Percentiles rank a stretch among this genome's conserved stretches.
These are phyloP conservation scores for Tuber indicum DNA, from an alignment of 495 filamentous ascomycete species.

Conservation along the genomic window DNA sequence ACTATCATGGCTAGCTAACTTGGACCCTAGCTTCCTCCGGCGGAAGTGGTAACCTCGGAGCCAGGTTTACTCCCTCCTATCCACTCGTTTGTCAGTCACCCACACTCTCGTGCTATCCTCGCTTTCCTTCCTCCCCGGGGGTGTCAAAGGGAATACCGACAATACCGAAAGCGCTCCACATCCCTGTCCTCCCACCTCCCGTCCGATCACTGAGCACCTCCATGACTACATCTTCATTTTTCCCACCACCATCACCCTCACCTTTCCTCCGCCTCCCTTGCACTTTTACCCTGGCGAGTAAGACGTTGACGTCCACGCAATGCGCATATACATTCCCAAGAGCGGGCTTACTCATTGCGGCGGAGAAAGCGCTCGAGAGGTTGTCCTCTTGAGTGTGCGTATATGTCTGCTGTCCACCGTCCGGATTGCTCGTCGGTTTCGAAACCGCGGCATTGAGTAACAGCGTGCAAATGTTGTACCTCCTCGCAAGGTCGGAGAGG, in stretches of 20 bases:
- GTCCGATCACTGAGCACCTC: conserved; percentile 29
- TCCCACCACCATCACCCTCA: not conserved
- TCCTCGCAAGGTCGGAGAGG: not conserved
- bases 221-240: conserved; percentile 16
- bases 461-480: not conserved
- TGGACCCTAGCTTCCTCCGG: not conserved
- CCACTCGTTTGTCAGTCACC: not conserved
- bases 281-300: conserved; percentile 6
- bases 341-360: conserved; percentile 19
- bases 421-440: not conserved
- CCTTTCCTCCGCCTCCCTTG: not conserved
- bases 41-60: not conserved
- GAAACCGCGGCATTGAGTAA: conserved; percentile 1
- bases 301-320: conserved; percentile 28
- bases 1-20: not conserved
- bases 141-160: conserved; percentile 10
- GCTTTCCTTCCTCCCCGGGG: not conserved
- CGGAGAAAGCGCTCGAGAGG: conserved; percentile 15
- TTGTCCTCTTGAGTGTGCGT: conserved; percentile 13
- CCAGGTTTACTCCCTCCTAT: not conserved
- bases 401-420: not conserved
- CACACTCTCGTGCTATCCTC: not conserved
- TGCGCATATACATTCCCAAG: conserved; percentile 28
- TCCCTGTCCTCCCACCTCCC: conserved; percentile 21
- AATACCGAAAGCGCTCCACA: conserved; percentile 20